A percentile compares a stretch with the other conserved stretches of the same genome.
Conservation (phyloP, 2,329 filamentous ascomycete genomes). For the Raffaelea albimanens region DNA sequence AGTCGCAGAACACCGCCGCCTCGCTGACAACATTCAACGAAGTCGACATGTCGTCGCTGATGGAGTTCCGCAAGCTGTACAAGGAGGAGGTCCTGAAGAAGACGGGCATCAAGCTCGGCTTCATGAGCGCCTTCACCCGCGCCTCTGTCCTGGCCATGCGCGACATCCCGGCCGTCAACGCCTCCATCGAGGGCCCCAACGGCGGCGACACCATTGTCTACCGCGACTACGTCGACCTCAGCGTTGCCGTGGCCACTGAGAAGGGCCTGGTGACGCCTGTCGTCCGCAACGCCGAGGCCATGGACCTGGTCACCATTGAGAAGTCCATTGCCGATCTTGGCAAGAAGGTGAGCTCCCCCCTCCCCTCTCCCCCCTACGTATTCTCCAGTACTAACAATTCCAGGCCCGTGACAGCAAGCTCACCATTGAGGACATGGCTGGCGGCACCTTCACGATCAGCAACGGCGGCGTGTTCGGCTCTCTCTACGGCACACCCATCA, state of each 20-base stretch:
- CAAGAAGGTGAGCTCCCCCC: constrained; percentile 95
- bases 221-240: constrained; percentile 95
- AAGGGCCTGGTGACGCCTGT: constrained; percentile 96
- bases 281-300: constrained; percentile 80
- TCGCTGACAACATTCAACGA: constrained; percentile 98
- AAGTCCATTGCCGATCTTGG: constrained; percentile 87
- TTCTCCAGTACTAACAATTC: too few relatives aligned
- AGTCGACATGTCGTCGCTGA: constrained; percentile 95
- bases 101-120: constrained; percentile 95
- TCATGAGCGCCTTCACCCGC: constrained; percentile 96
- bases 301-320: constrained; percentile 87
- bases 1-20: constrained; percentile 96
- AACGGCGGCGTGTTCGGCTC: constrained; percentile 97
- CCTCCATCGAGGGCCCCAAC: constrained; percentile 90
- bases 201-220: constrained; percentile 97
- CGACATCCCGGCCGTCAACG: constrained; percentile 90
- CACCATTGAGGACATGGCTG: constrained; percentile 98
- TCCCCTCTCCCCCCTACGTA: too few relatives aligned
- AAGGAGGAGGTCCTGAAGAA: constrained; percentile 96
- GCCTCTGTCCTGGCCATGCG: constrained; percentile 88
- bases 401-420: constrained; percentile 91
- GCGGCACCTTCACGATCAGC: constrained; percentile 95
- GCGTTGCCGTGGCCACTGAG: constrained; percentile 91
- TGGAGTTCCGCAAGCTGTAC: constrained; percentile 95
- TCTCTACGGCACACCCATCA: constrained; percentile 95